Conservation (phyloP, 257 asterid species). For the Ajuga chamaepitys region DNA sequence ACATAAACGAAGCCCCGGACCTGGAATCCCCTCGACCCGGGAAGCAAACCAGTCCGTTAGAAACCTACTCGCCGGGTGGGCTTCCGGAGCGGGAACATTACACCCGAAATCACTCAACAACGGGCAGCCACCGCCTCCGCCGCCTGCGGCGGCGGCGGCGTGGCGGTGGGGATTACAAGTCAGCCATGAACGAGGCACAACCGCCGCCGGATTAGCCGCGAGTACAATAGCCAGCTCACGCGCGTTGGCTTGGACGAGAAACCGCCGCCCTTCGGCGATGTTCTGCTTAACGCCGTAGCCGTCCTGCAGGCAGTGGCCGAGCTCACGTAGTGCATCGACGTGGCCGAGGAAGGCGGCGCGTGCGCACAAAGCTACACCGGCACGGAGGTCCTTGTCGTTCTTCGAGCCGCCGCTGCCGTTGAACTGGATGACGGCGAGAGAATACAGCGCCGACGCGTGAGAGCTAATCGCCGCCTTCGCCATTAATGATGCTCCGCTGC, state of each 20-base stretch:
- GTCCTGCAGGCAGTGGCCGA: slow-evolving; percentile 96
- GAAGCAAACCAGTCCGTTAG: slow-evolving; percentile 63
- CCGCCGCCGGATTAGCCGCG: slow-evolving; percentile 42
- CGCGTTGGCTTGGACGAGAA: slow-evolving; percentile 91
- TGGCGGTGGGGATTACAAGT: slow-evolving; percentile 52
- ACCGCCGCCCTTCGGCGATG: slow-evolving; percentile 78
- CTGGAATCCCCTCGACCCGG: slow-evolving; percentile 22
- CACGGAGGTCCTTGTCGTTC: slow-evolving; percentile 79
- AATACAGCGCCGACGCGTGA: slow-evolving; percentile 87
- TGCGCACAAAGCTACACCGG: slow-evolving; percentile 87
- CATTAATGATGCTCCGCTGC: slow-evolving; percentile 85
- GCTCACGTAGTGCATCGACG: slow-evolving; percentile 90
- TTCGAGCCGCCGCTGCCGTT: slow-evolving; percentile 98
- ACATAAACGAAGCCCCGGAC: slow-evolving; percentile 61
- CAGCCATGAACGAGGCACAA: slow-evolving; percentile 50
- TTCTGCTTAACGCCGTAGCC: slow-evolving; percentile 95
- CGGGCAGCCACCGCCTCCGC: slow-evolving; percentile 54
- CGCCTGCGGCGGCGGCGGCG: no score
- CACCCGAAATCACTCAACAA: slow-evolving; percentile 88
- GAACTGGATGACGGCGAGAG: slow-evolving; percentile 84
- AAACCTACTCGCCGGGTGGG: slow-evolving; percentile 70
- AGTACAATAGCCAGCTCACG: slow-evolving; percentile 82
- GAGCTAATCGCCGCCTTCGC: slow-evolving; percentile 90
- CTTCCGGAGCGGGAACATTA: slow-evolving; percentile 72
- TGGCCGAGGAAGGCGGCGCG: slow-evolving; percentile 95